These are phyloP conservation scores for Guadua angustifolia DNA, from an alignment of 176 grass and related monocot genomes.

Conservation along the genomic window DNA sequence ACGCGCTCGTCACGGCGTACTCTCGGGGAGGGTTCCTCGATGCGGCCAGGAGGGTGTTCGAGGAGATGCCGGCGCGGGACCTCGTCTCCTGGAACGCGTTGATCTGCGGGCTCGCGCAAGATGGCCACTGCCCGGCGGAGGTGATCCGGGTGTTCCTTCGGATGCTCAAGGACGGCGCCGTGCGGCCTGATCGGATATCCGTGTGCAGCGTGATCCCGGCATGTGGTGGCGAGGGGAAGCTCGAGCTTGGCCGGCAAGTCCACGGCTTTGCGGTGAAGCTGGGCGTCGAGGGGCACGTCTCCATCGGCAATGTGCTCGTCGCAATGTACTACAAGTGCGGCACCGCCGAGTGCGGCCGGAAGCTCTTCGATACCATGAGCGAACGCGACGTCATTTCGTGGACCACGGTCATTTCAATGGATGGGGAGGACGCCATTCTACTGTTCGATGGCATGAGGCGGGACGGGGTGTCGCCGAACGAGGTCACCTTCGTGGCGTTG, in stretches of 20 bases:
- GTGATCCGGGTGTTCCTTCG: slow-evolving; percentile 55
- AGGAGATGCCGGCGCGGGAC: slow-evolving; percentile 67
- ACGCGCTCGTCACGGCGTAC: slow-evolving; percentile 78
- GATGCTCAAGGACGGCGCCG: slow-evolving; percentile 59
- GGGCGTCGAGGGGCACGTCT: slow-evolving; percentile 51
- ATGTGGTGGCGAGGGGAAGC: slow-evolving; percentile 38
- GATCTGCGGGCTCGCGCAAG: slow-evolving; percentile 65
- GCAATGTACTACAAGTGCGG: slow-evolving; percentile 83
- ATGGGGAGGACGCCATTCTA: slow-evolving; percentile 49
- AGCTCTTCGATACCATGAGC: slow-evolving; percentile 55
- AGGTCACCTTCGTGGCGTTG: slow-evolving; percentile 85
- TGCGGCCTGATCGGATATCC: slow-evolving; percentile 69
- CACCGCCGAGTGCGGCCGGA: slow-evolving; percentile 41
- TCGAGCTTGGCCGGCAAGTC: slow-evolving; percentile 65
- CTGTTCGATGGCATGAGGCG: slow-evolving; percentile 70
- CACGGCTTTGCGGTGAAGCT: slow-evolving; percentile 69
- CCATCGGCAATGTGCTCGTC: slow-evolving; percentile 74
- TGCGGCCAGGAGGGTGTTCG: slow-evolving; percentile 61
- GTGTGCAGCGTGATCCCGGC: slow-evolving; percentile 68
- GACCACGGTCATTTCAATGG: slow-evolving; percentile 84
- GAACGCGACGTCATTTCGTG: slow-evolving; percentile 73
- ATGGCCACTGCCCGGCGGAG: slow-evolving; percentile 53
- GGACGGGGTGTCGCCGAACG: slow-evolving; percentile 64
- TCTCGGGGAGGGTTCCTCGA: slow-evolving; percentile 41
- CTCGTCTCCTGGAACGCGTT: slow-evolving; percentile 84